phyloP scores from a whole-genome alignment of 805 yeast species.

The Yarrowia sp. region DNA sequence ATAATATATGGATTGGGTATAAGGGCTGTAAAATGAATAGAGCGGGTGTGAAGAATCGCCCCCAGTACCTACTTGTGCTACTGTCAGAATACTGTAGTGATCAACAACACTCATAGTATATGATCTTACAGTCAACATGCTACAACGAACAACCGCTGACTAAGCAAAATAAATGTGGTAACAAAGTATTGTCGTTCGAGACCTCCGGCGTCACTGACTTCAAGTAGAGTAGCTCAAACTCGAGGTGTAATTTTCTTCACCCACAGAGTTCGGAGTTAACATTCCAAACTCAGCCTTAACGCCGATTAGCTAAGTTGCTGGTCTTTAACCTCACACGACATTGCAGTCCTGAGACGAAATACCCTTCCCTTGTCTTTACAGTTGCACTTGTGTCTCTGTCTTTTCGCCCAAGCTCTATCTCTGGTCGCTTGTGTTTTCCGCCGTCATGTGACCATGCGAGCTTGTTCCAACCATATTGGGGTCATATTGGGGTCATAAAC shows the following conservation, averaged over 20 bases:
- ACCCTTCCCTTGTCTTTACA: slow-evolving; percentile 26
- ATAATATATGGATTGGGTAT: slow-evolving; percentile 2
- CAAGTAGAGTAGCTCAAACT: not conserved
- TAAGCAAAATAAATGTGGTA: no score
- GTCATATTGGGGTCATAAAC: not conserved
- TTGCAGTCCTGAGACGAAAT: slow-evolving; percentile 13
- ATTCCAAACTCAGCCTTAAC: slow-evolving; percentile 24
- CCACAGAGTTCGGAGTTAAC: slow-evolving; percentile 27
- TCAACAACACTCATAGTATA: no score
- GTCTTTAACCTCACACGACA: slow-evolving; percentile 31
- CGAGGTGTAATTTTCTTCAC: slow-evolving; percentile 16
- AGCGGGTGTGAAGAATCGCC: no score
- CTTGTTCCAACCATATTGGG: not conserved
- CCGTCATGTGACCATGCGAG: not conserved
- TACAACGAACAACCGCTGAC: no score
- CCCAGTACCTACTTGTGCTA: no score
- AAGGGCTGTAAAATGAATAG: no score
- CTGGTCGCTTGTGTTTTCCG: not conserved
- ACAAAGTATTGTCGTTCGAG: no score
- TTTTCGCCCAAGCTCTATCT: not conserved
- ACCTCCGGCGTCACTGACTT: no score
- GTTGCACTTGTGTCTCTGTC: not conserved
- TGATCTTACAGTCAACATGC: no score
- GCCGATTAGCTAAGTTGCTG: slow-evolving; percentile 31
- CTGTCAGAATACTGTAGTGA: no score